Conservation (phyloP, 176 grass and related monocot genomes). For the Musa acuminata region DNA sequence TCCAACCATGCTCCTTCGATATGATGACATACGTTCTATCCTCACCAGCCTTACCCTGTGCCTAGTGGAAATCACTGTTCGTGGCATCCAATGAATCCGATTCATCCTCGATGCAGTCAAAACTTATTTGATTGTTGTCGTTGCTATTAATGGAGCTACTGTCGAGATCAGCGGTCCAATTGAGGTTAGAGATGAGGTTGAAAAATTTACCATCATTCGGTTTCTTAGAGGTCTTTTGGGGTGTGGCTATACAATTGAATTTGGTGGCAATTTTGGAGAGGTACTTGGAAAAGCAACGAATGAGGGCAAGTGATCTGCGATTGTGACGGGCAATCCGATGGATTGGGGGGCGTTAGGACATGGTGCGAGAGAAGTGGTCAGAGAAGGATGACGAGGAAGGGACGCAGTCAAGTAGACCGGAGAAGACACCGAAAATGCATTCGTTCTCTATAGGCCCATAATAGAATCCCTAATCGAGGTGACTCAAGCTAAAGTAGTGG, state of each 20-base stretch:
- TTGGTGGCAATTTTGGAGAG: conserved; percentile 14
- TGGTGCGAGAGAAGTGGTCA: too few relatives aligned
- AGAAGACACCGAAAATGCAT: conserved; percentile 11
- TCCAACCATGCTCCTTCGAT: conserved; percentile 62
- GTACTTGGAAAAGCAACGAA: conserved; percentile 7
- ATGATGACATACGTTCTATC: conserved; percentile 58
- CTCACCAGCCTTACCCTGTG: conserved; percentile 78
- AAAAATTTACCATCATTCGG: not conserved
- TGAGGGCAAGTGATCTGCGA: conserved; percentile 15
- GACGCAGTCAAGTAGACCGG: conserved; percentile 28
- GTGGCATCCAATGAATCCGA: too few relatives aligned
- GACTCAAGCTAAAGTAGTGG: not conserved
- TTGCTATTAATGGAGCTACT: not conserved
- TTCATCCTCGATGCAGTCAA: too few relatives aligned
- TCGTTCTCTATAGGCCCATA: conserved; percentile 9
- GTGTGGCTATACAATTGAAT: conserved; percentile 13
- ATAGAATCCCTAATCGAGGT: conserved; percentile 4
- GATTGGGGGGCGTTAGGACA: not conserved
- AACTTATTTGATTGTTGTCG: not conserved
- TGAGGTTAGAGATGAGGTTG: not conserved
- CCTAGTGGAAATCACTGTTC: not conserved
- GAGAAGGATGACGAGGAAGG: not conserved
- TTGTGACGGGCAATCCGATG: conserved; percentile 14
- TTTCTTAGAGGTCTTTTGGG: not conserved
- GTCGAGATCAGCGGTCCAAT: not conserved